These are phyloP conservation scores for Tolypocladium capitatum DNA, from an alignment of 2,329 filamentous ascomycete genomes.

Conservation along the genomic window DNA sequence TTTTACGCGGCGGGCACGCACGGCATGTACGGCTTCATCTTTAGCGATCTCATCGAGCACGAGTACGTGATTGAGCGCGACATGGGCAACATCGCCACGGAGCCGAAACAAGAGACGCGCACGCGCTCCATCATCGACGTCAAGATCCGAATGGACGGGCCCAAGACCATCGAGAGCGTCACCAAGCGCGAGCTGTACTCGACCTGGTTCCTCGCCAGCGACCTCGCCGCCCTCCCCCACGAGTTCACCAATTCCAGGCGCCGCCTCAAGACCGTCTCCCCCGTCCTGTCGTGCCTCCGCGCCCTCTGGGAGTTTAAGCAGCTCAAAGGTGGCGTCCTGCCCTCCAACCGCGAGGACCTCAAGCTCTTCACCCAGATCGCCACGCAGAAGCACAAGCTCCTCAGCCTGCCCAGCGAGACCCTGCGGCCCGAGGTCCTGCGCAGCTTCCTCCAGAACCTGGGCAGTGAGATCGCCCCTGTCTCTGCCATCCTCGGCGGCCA, in stretches of 20 bases:
- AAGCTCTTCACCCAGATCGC: conserved; percentile 65
- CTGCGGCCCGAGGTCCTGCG: conserved; percentile 61
- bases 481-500: conserved; percentile 81
- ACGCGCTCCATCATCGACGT: conserved; percentile 66
- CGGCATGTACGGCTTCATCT: conserved; percentile 89
- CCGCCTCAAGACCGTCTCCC: conserved; percentile 63
- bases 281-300: conserved; percentile 71
- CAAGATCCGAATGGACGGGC: conserved; percentile 53
- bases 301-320: conserved; percentile 76
- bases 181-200: conserved; percentile 87
- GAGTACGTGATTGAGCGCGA: conserved; percentile 81
- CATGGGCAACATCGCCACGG: conserved; percentile 58
- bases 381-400: conserved; percentile 62
- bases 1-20: conserved; percentile 85
- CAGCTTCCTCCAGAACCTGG: conserved; percentile 76
- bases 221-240: conserved; percentile 57
- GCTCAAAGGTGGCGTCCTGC: conserved; percentile 35
- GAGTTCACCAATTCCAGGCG: conserved; percentile 57
- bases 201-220: conserved; percentile 69
- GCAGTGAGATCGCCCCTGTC: conserved; percentile 72
- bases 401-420: conserved; percentile 55
- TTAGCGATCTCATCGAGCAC: conserved; percentile 83
- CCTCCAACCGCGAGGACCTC: conserved; percentile 52
- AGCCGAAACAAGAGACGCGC: conserved; percentile 51
- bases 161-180: conserved; percentile 67